phyloP scores from a whole-genome alignment of 225 moss, liverwort and hornwort species.

The Pseudoscleropodium purum region DNA sequence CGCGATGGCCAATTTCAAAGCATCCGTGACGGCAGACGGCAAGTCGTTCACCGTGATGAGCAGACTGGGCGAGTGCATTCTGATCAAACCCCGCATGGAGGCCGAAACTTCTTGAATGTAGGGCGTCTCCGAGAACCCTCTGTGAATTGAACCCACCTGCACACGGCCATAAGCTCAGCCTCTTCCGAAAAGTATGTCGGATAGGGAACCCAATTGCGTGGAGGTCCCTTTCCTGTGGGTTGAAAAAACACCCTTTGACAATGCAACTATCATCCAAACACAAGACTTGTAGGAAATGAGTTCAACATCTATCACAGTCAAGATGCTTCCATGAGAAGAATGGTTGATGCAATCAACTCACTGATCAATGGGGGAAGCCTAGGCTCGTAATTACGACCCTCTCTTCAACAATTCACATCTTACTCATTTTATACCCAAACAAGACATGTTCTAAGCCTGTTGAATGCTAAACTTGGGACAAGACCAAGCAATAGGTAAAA shows the following conservation, averaged over 20 bases:
- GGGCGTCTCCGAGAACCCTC: slow-evolving; percentile 23
- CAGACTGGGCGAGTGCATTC: slow-evolving; percentile 37
- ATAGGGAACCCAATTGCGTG: background rate
- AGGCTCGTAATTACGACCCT: background rate
- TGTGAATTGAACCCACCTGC: slow-evolving; percentile 33
- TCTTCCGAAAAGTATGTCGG: background rate
- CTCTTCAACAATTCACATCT: background rate
- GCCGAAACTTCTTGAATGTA: slow-evolving; percentile 41
- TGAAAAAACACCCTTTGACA: background rate
- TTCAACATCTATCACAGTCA: background rate
- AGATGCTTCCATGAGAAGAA: background rate
- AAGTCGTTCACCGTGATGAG: slow-evolving; percentile 30
- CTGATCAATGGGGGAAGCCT: background rate
- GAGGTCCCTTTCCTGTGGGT: background rate
- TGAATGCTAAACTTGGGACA: background rate
- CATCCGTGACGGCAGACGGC: slow-evolving; percentile 22
- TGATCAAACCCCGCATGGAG: slow-evolving; percentile 26
- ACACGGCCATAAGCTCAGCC: background rate
- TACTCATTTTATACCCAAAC: no score
- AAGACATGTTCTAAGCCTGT: no score
- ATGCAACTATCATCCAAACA: background rate
- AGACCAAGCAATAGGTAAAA: background rate
- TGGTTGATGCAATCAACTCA: background rate
- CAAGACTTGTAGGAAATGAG: background rate
- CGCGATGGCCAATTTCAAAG: slow-evolving; percentile 16